Base-by-base conservation (phyloP, 2,329 filamentous ascomycete genomes). In the Verticillium alfalfae region DNA sequence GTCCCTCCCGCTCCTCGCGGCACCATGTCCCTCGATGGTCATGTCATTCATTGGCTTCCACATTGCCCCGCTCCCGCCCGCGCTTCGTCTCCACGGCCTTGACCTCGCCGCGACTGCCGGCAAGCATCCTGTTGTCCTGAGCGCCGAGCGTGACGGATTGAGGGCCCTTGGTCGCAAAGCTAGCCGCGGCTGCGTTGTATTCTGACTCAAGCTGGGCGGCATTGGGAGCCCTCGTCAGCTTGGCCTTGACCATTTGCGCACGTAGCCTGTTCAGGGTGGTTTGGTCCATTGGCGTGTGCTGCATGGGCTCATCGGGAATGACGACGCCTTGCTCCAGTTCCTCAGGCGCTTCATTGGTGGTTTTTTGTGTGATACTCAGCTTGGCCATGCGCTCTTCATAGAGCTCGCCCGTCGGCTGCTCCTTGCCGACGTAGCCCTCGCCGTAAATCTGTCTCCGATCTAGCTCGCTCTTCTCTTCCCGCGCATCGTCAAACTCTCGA, bases 1-100 rank as follows among this genome's bases (percentile, higher is more conserved):
- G n/a, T n/a, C n/a, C n/a, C n/a, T n/a, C n/a, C n/a, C 92, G 87
- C 76, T 99, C 95, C 75, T 98, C 93, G 34, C 92, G 88, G 88
- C 18, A 99, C 87, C 95, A 99, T 99, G 74, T 99, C 95, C 95
- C 60, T 96, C 93, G 63, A 99, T 90, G 36, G 82, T 89, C 93
- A 99, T 98, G 69, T 98, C 93, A 60, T 96, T 96, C 91, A 71
- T 98, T 98, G 66, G 95, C 92, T 67, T 91, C 87, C 6, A 99
- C 90, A 8, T 88, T 83, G 1, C 94, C 95, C 60, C 93, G 87
- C 74, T 97, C 93, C 6, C 86, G 84, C 2, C 93, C 94, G 57
- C 93, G 87, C 70, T 90, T 95, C 62, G 87, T 96, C 34, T 89
- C 86, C 8, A 97, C 81, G 0, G 86, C 79, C 67, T 88, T 93